Percentiles rank a stretch among this genome's conserved stretches.
phyloP scores from a whole-genome alignment of 495 filamentous ascomycete genomes.

The Aspergillus campestris region DNA sequence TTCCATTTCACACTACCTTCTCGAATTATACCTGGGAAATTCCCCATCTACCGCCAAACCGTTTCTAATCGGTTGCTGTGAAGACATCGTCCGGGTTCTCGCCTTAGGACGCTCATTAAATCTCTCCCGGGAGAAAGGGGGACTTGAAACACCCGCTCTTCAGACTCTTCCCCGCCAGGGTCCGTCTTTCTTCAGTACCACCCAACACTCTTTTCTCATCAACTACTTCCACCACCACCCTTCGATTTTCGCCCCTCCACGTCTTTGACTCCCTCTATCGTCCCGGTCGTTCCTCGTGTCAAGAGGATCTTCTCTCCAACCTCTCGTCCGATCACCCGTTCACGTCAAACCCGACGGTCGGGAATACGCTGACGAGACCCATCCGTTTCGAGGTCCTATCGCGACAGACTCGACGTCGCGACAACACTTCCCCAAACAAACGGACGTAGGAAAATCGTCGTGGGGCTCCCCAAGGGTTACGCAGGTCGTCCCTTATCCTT shows the following conservation, averaged over 20 bases:
- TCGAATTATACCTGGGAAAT: too few relatives aligned
- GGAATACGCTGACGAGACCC: too few relatives aligned
- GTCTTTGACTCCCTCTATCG: background rate
- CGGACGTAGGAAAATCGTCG: background rate
- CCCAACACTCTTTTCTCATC: constrained; percentile 4
- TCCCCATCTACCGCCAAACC: background rate
- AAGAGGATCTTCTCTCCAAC: background rate
- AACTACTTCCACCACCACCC: constrained; percentile 3
- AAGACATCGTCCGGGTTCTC: background rate
- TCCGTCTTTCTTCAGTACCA: constrained; percentile 3
- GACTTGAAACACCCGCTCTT: constrained; percentile 14
- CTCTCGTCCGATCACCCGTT: background rate
- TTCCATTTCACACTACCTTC: too few relatives aligned
- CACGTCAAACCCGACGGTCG: too few relatives aligned
- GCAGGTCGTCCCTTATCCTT: constrained; percentile 39
- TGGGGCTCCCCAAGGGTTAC: constrained; percentile 31
- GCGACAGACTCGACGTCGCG: background rate
- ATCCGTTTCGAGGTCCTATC: background rate
- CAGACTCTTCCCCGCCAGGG: constrained; percentile 13
- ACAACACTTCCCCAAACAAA: background rate
- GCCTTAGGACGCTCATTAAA: constrained; percentile 8
- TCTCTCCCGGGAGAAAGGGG: constrained; percentile 12
- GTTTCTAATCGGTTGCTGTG: background rate
- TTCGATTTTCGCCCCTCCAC: background rate
- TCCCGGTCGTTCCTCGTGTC: background rate